Evolutionary conservation across 805 yeast genomes (phyloP), one percentile per base, ranked within the genome.

Genomic region (Nakazawaea molendinolei): DNA sequence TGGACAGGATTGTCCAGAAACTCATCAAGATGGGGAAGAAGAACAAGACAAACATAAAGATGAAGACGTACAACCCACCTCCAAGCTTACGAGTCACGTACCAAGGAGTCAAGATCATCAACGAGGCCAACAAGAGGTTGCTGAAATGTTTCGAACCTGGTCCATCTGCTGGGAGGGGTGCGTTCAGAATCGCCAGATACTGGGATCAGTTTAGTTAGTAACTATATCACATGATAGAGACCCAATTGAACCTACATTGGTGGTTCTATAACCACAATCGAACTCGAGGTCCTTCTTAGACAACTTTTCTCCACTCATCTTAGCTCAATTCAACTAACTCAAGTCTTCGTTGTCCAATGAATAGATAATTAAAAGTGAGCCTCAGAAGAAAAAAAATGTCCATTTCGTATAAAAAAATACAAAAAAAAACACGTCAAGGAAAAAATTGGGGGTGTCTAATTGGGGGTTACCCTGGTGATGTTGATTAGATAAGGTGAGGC

Each of bases 121-220:
- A 52, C 2, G 65, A 64, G 15, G 69, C 36, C 40, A 86, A 52
- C 9, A 73, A 52, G 46, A 50, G 50, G 61, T 87, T 86, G 58
- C 73, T 71, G 63, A 87, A 86, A 49, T 78, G 74, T 54, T 74
- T 77, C 22, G 87, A 68, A 18, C 94, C 87, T 5, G 95, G 85
- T 28, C 95, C 96, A 55, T 86, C 96, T 5, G 95, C 95, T 19
- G 95, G 89, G 43, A 86, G 65, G 8, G 87, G 87, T 2, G 90
- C 95, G 55, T 86, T 86, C 52, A 80, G 75, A 54, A 86, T 86
- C 6, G 89, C 66, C 19, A 95, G 94, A 33, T 54, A 73, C 63
- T 52, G 19, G 5, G n/a, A 44, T 12, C 45, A 43, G 18, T 6
- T 23, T 18, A 2, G 10, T 9, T 9, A 20, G 29, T 22, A 30